These are phyloP conservation scores for Daldinia grandis DNA, from an alignment of 495 filamentous ascomycete genomes.

Conservation along the genomic window DNA sequence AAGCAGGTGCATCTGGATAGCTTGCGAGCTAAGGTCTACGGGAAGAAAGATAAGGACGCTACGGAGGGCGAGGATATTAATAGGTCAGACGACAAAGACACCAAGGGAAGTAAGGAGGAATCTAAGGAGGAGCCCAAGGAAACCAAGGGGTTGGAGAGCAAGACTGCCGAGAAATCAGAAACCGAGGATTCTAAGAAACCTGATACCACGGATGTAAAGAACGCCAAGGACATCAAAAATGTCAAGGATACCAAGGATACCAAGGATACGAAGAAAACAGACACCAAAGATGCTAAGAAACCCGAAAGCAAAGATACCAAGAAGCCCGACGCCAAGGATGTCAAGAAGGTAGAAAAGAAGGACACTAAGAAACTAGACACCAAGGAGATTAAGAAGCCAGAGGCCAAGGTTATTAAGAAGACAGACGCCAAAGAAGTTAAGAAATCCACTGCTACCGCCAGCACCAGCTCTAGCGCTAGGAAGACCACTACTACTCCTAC, in stretches of 20 bases:
- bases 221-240: slow-evolving; percentile 43
- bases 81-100: slow-evolving; percentile 42
- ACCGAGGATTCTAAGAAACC: background rate
- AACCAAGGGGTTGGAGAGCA: background rate
- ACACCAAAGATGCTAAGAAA: background rate
- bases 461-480: background rate
- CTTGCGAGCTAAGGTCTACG: slow-evolving; percentile 52
- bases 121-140: slow-evolving; percentile 6
- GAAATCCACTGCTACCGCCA: background rate
- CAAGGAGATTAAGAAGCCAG: background rate
- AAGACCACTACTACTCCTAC: background rate
- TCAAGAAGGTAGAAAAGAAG: slow-evolving; percentile 2
- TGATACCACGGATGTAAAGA: background rate
- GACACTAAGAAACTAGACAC: background rate
- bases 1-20: slow-evolving; percentile 58
- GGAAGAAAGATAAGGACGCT: slow-evolving; percentile 48
- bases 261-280: background rate
- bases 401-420: background rate
- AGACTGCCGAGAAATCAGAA: slow-evolving; percentile 6
- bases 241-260: background rate
- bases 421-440: background rate
- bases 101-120: slow-evolving; percentile 30
- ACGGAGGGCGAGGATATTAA: slow-evolving; percentile 41
- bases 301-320: background rate
- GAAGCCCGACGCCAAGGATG: background rate